These are phyloP conservation scores for Russula emetica DNA, from an alignment of 768 basidiomycete genomes.

Conservation along the genomic window DNA sequence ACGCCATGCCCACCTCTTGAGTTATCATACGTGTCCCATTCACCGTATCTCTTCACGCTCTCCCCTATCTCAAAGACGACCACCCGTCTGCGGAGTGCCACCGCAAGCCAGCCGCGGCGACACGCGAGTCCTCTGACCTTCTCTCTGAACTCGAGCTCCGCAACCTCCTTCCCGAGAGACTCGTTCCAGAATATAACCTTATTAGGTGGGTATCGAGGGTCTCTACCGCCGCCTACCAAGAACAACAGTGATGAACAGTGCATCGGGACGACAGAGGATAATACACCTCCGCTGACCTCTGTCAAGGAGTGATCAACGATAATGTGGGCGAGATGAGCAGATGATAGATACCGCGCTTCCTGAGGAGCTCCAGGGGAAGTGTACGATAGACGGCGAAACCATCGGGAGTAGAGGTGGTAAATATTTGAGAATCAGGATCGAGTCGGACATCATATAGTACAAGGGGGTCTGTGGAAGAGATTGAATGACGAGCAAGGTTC, in stretches of 20 bases:
- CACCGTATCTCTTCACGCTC: conserved; percentile 56
- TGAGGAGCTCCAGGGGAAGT: conserved; percentile 69
- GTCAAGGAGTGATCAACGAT: conserved; percentile 28
- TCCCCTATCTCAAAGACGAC: conserved; percentile 71
- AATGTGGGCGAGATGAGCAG: conserved; percentile 5
- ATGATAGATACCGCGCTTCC: conserved; percentile 64
- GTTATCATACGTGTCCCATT: conserved; percentile 89
- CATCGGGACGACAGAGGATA: conserved; percentile 70
- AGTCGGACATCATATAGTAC: conserved; percentile 75
- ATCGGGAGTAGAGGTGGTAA: conserved; percentile 71
- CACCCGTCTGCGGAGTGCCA: conserved; percentile 73
- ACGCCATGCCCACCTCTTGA: conserved; percentile 55
- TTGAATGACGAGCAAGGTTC: conserved; percentile 84
- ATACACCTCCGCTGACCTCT: conserved; percentile 79
- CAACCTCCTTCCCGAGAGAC: conserved; percentile 66
- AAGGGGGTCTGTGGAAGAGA: conserved; percentile 69
- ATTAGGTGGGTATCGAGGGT: conserved; percentile 86
- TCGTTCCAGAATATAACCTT: conserved; percentile 93
- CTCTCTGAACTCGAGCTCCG: conserved; percentile 87
- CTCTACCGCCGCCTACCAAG: conserved; percentile 81
- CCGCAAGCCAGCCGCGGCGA: conserved; percentile 78
- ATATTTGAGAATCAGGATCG: conserved; percentile 75
- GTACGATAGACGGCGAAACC: conserved; percentile 82
- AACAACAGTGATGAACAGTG: conserved; percentile 81
- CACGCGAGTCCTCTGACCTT: conserved; percentile 75